Evolutionary conservation across 495 filamentous ascomycete species (phyloP).

Genomic region (Cairneyella variabilis): DNA sequence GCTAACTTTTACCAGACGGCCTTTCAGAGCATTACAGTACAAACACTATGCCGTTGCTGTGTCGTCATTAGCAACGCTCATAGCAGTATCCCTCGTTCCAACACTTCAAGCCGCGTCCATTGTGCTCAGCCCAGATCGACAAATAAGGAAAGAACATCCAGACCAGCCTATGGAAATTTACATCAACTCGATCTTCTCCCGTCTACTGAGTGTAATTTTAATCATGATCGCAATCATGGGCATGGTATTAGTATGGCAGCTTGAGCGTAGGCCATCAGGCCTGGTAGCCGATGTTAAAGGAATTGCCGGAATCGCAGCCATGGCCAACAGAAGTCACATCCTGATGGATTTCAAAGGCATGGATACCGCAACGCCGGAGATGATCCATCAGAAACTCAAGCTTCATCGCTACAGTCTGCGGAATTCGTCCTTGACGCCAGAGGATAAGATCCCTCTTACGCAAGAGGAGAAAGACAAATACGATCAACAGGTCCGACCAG

Average conservation of each 20-base stretch:
- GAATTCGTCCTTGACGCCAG: slow-evolving; percentile 58
- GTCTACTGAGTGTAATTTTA: slow-evolving; percentile 49
- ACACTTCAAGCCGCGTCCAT: neutral
- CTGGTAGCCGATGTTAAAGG: slow-evolving; percentile 66
- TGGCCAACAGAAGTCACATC: slow-evolving; percentile 69
- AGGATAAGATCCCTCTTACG: slow-evolving; percentile 32
- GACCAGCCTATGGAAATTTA: slow-evolving; percentile 43
- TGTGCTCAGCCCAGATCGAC: slow-evolving; percentile 53
- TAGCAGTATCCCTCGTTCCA: slow-evolving; percentile 52
- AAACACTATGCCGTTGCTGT: slow-evolving; percentile 63
- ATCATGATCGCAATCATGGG: slow-evolving; percentile 53
- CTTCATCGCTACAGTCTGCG: slow-evolving; percentile 63
- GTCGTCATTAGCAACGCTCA: slow-evolving; percentile 55
- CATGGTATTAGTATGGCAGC: slow-evolving; percentile 51
- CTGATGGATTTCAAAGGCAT: slow-evolving; percentile 70
- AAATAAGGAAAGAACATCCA: slow-evolving; percentile 20
- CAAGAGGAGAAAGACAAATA: slow-evolving; percentile 34
- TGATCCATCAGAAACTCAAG: slow-evolving; percentile 62
- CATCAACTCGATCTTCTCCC: slow-evolving; percentile 55
- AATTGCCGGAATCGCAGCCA: slow-evolving; percentile 69
- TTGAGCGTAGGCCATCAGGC: slow-evolving; percentile 57
- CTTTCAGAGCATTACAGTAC: slow-evolving; percentile 53
- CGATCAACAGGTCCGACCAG: slow-evolving; percentile 35
- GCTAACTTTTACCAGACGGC: slow-evolving; percentile 32
- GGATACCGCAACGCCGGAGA: slow-evolving; percentile 58